Conservation (phyloP, 495 filamentous ascomycete genomes). For the Talaromyces liani region DNA sequence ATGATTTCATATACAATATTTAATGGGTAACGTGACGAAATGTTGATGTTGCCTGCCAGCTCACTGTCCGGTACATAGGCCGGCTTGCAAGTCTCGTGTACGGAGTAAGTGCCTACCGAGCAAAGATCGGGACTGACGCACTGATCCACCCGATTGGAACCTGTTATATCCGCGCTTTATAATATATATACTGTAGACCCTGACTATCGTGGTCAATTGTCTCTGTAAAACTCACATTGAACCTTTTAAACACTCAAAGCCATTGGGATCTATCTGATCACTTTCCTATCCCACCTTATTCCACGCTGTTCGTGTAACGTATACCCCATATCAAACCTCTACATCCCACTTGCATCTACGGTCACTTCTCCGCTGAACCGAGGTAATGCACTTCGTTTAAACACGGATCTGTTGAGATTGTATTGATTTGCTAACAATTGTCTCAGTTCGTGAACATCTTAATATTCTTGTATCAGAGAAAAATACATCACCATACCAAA, state of each 20-base stretch:
- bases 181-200: not conserved
- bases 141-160: not conserved
- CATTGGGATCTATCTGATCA: not conserved
- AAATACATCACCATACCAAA: not conserved
- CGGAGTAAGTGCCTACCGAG: not conserved
- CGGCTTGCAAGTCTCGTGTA: not conserved
- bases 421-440: conserved; percentile 6
- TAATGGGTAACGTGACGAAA: not conserved
- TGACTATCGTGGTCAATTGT: not conserved
- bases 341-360: conserved; percentile 1
- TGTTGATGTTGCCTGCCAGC: not conserved
- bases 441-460: not conserved
- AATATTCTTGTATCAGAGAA: not conserved
- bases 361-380: conserved; percentile 24
- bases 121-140: not conserved
- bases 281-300: not conserved
- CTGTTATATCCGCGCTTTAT: not conserved
- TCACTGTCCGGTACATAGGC: not conserved
- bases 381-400: conserved; percentile 16
- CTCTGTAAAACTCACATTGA: not conserved
- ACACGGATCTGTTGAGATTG: not conserved
- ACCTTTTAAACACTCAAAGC: not conserved
- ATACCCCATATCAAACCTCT: not conserved
- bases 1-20: conserved; percentile 3
- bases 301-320: not conserved